Percentiles rank a stretch among this genome's conserved stretches.
phyloP scores from a whole-genome alignment of 1,284 basidiomycete species.

The Wolfiporia cocos region DNA sequence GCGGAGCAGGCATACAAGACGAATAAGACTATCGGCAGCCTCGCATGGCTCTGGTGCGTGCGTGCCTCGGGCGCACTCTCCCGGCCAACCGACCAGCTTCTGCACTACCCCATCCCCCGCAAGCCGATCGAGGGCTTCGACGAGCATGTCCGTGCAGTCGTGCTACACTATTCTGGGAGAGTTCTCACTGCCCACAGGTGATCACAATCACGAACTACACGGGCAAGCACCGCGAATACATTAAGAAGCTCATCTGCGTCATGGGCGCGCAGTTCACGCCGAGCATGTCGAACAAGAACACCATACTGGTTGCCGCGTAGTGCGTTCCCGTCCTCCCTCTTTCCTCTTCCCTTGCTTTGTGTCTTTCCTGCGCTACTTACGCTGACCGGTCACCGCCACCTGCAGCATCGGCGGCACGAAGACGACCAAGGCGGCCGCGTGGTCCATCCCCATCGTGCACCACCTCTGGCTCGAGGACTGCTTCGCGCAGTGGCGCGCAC shows the following conservation, averaged over 20 bases:
- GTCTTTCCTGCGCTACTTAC: too few species aligned
- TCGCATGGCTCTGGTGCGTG: constrained; percentile 80
- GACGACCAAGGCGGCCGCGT: constrained; percentile 64
- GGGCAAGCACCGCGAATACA: constrained; percentile 76
- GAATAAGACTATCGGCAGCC: constrained; percentile 66
- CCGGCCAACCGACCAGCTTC: constrained; percentile 60
- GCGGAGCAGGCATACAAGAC: constrained; percentile 54
- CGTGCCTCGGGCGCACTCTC: constrained; percentile 56
- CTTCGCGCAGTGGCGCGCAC: constrained; percentile 69
- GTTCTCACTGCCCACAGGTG: constrained; percentile 33
- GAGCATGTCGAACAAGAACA: constrained; percentile 71
- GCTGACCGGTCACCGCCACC: neutral
- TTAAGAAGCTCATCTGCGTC: constrained; percentile 73
- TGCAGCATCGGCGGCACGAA: constrained; percentile 66
- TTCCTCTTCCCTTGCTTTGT: neutral
- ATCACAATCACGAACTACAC: constrained; percentile 89
- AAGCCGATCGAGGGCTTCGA: constrained; percentile 34
- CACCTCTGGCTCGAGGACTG: constrained; percentile 90
- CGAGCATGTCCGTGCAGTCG: constrained; percentile 26
- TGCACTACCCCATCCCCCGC: constrained; percentile 51
- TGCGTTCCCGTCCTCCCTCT: constrained; percentile 39
- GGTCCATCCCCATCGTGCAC: constrained; percentile 84
- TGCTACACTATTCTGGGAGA: too few species aligned
- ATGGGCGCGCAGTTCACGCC: constrained; percentile 81
- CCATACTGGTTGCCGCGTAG: constrained; percentile 79